Evolutionary conservation across 2,329 filamentous ascomycete genomes (phyloP).

Genomic region (Talaromyces marneffei): DNA sequence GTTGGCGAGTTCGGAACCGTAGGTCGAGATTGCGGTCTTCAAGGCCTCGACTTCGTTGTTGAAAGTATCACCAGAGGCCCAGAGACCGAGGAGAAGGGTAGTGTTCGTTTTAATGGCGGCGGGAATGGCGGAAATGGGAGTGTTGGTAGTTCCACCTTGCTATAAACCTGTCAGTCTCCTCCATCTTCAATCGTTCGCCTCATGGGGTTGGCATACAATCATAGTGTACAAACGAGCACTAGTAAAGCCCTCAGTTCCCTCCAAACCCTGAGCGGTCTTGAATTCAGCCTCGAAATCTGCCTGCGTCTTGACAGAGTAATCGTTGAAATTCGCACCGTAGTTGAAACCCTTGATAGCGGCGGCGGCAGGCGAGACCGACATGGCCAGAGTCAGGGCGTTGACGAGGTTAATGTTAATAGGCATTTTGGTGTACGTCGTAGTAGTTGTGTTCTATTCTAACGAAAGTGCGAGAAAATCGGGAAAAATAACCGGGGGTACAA

Average conservation of each 20-base stretch:
- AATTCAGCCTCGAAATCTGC: slow-evolving; percentile 43
- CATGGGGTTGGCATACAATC: slow-evolving; percentile 37
- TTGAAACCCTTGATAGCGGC: slow-evolving; percentile 44
- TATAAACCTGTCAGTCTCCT: slow-evolving; percentile 10
- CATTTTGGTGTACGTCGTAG: slow-evolving; percentile 9
- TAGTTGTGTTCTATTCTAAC: neutral
- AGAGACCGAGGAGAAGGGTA: slow-evolving; percentile 72
- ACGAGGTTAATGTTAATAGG: slow-evolving; percentile 29
- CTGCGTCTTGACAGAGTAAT: slow-evolving; percentile 38
- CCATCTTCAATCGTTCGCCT: neutral
- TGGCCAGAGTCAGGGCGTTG: slow-evolving; percentile 29
- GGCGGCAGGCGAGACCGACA: slow-evolving; percentile 29
- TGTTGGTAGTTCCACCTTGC: slow-evolving; percentile 53
- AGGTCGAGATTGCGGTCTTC: slow-evolving; percentile 60
- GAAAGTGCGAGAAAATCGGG: slow-evolving; percentile 5
- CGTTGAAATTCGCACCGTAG: slow-evolving; percentile 40
- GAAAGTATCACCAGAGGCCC: slow-evolving; percentile 63
- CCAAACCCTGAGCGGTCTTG: slow-evolving; percentile 40
- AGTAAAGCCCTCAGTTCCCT: slow-evolving; percentile 38
- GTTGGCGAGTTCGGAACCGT: slow-evolving; percentile 55
- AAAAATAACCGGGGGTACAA: slow-evolving; percentile 13
- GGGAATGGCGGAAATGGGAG: slow-evolving; percentile 66
- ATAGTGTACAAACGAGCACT: slow-evolving; percentile 57
- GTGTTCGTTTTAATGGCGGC: slow-evolving; percentile 79
- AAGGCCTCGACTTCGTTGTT: slow-evolving; percentile 70